Evolutionary conservation across 345 rosid species (phyloP).

Genomic region (Fremontodendron californicum): DNA sequence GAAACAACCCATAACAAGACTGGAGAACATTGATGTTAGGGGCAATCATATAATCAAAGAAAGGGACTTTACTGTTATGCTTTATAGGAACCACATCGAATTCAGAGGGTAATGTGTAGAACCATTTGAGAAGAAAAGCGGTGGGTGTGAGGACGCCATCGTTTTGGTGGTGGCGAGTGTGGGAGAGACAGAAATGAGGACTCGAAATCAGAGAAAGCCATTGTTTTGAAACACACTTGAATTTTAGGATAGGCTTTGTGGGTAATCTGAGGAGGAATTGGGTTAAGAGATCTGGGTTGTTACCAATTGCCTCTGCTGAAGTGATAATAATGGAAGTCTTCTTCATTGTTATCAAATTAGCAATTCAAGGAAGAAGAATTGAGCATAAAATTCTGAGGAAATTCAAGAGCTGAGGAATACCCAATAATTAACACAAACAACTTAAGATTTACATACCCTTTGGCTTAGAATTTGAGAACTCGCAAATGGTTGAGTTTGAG

Average conservation of each 20-base stretch:
- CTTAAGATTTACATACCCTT: no score
- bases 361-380: no score
- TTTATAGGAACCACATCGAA: conserved; percentile 3
- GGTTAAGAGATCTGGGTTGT: neutral
- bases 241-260: conserved; percentile 1
- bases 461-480: no score
- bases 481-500: no score
- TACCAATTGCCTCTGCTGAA: neutral
- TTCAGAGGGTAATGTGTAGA: no score
- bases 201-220: neutral
- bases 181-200: neutral
- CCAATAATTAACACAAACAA: no score
- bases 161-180: conserved; percentile 6
- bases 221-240: neutral
- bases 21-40: neutral
- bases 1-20: neutral
- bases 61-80: neutral
- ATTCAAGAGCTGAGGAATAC: no score
- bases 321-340: neutral
- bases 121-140: conserved; percentile 4
- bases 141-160: conserved; percentile 3
- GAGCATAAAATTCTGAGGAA: no score
- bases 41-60: neutral
- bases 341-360: neutral
- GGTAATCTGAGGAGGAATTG: conserved; percentile 3